Evolutionary conservation across 73 alveolate species (phyloP), one percentile per base, ranked within the genome.

Genomic region (Paramecium biaurelia): DNA sequence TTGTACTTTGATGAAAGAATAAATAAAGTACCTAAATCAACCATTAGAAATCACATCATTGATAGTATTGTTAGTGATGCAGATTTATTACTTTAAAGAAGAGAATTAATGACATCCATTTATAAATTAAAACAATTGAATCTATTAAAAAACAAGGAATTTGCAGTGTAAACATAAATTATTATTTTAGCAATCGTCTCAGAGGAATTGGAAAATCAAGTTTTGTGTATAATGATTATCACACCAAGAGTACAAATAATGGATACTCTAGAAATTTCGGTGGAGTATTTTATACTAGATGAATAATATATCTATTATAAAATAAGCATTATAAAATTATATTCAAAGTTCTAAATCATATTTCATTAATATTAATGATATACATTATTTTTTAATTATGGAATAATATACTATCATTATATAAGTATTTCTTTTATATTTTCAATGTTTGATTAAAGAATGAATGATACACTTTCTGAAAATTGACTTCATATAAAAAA

Each of bases 221-320:
- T 70, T 89, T 70, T 21, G 94, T 89, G 23, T 70, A 47, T 70
- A 89, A 89, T 89, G 94, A 89, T 63, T 89, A 89, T 42, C 94
- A 89, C 38, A 70, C 94, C 23, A 89, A 89, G 67, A 70, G 92
- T 7, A 89, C 94, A 70, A 89, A 89, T 35, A 89, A 89, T 70
- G 94, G 94, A n/a, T 89, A 89, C 34, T 67, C 94, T 2, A 68
- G 94, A 70, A 79, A 79, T 79, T 70, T 45, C 89, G 94, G 94
- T 11, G 94, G 94, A 37, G 85, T 63, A 21, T 89, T 89, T 85
- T 89, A 58, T 63, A 89, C 94, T 24, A 89, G 94, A 89, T 89
- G 94, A 89, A 24, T 28, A 89, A 24, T n/a, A 12, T 53, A 53
- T 53, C 68, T 53, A 53, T n/a, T 53, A 53, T 53, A 53, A 53